These are phyloP conservation scores for Linnemannia elongata DNA, from an alignment of 192 early-diverging fungal genomes.

Conservation along the genomic window DNA sequence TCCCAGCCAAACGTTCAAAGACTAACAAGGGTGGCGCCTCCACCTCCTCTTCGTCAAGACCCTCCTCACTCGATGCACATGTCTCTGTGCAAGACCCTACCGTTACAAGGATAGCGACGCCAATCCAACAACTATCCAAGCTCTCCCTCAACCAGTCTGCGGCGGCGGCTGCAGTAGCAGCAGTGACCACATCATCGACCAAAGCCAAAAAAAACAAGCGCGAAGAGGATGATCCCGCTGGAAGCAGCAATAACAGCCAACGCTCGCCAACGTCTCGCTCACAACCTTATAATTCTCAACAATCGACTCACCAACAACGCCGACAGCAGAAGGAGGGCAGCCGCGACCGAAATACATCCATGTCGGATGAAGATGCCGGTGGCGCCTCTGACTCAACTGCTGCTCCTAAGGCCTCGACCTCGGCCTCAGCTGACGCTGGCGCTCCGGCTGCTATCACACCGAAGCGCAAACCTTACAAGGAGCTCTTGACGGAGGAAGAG, in stretches of 20 bases:
- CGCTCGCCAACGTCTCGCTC: background rate
- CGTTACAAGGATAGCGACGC: constrained; percentile 23
- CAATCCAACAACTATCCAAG: constrained; percentile 52
- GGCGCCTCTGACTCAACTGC: background rate
- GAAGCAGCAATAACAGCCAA: background rate
- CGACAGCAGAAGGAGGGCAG: constrained; percentile 12
- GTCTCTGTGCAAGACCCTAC: background rate
- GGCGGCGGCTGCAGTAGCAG: background rate
- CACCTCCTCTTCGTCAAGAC: background rate
- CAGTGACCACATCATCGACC: background rate
- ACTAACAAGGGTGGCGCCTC: constrained; percentile 28
- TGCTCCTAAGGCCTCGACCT: background rate
- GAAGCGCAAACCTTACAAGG: constrained; percentile 67
- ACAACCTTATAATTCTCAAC: background rate
- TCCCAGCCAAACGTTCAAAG: constrained; percentile 48
- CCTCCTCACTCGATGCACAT: background rate
- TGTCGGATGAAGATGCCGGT: background rate
- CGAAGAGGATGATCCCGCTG: constrained; percentile 13
- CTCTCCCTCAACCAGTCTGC: constrained; percentile 19
- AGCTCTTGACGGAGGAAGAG: constrained; percentile 82
- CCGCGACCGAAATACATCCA: background rate
- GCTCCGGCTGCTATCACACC: constrained; percentile 4
- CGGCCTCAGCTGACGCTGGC: constrained; percentile 3
- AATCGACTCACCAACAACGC: constrained; percentile 1
- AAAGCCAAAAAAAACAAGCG: constrained; percentile 50